These are phyloP conservation scores for Datura wrightii DNA, from an alignment of 257 asterid genomes.

Conservation along the genomic window DNA sequence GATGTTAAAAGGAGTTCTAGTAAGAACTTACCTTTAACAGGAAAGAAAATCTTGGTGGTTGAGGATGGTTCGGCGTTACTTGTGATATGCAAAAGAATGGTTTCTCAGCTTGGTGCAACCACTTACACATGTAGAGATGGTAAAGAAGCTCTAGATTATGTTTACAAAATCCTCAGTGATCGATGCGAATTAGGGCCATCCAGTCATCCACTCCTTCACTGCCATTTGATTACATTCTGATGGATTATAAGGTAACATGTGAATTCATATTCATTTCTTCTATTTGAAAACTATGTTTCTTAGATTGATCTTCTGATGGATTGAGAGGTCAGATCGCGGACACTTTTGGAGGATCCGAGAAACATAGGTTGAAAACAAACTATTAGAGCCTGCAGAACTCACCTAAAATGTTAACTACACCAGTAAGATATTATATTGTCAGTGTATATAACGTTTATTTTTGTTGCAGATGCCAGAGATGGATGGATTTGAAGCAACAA, in stretches of 20 bases:
- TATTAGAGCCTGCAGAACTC: too few relatives aligned
- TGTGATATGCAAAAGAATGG: constrained; percentile 45
- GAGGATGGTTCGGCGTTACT: too few relatives aligned
- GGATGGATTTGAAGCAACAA: constrained; percentile 77
- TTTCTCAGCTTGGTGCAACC: constrained; percentile 59
- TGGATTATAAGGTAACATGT: constrained; percentile 90
- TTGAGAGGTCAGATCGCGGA: too few relatives aligned
- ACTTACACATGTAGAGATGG: constrained; percentile 52
- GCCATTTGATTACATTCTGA: constrained; percentile 68
- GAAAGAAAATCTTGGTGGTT: too few relatives aligned
- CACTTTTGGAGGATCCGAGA: not conserved
- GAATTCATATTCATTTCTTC: too few relatives aligned
- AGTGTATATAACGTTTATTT: not conserved
- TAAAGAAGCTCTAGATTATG: constrained; percentile 53
- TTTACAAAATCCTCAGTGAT: constrained; percentile 39
- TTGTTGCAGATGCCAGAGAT: constrained; percentile 62
- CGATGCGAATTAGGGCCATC: not conserved
- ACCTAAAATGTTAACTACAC: not conserved
- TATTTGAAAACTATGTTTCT: too few relatives aligned
- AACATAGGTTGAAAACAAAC: not conserved
- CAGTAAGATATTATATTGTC: not conserved
- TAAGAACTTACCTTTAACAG: too few relatives aligned
- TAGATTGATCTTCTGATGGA: too few relatives aligned
- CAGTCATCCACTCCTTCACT: not conserved
- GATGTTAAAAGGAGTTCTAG: too few relatives aligned